Percentiles rank a stretch among this genome's conserved stretches.
These are phyloP conservation scores for Mortierella sp. DNA, from an alignment of 371 early-diverging fungal genomes.

Conservation along the genomic window DNA sequence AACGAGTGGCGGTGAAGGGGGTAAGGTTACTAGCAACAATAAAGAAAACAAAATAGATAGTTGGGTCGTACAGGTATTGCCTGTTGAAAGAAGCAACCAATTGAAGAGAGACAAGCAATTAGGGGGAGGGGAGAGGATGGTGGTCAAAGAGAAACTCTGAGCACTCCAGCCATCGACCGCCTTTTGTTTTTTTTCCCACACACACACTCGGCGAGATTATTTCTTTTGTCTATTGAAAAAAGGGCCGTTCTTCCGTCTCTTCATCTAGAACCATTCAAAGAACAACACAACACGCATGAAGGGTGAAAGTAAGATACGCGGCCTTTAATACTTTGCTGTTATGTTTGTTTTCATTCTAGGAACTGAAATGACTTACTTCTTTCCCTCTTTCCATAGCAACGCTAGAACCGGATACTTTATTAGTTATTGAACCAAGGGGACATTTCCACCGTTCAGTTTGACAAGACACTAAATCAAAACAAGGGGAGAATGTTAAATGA, in stretches of 20 bases:
- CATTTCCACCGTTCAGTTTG: not conserved
- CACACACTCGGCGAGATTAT: not conserved
- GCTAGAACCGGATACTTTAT: not conserved
- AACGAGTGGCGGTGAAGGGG: not conserved
- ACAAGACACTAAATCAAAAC: not conserved
- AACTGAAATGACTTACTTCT: no score
- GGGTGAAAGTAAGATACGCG: no score
- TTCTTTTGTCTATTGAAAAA: not conserved
- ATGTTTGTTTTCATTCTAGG: no score
- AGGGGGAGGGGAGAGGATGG: not conserved
- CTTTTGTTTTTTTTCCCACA: not conserved
- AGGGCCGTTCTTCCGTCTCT: slow-evolving; percentile 9
- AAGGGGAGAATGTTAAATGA: not conserved
- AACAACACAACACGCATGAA: not conserved
- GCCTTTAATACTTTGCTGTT: no score
- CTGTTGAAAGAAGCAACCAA: not conserved
- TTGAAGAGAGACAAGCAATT: not conserved
- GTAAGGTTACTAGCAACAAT: not conserved
- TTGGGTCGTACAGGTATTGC: not conserved
- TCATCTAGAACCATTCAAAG: not conserved
- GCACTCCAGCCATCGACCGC: not conserved
- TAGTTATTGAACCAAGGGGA: not conserved
- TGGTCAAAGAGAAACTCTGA: not conserved
- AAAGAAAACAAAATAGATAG: not conserved
- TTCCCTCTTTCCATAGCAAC: not conserved